phyloP scores from a whole-genome alignment of 208 protist species.

The Leishmania guyanensis region DNA sequence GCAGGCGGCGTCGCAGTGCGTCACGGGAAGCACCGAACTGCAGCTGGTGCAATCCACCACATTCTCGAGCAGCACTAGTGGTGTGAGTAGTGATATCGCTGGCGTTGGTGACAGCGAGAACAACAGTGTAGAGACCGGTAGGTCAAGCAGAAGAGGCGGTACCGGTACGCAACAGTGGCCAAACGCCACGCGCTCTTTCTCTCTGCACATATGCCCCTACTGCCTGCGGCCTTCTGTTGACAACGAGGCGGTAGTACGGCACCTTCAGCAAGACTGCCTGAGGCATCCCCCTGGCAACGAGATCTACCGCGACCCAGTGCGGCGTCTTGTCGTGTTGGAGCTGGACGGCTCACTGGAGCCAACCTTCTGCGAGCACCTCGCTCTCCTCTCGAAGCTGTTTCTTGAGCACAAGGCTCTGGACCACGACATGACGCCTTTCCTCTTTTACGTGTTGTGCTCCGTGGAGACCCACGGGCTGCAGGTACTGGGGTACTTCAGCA shows the following conservation, averaged over 20 bases:
- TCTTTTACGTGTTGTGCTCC: constrained; percentile 98
- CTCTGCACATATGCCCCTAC: constrained; percentile 98
- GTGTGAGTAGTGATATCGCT: neutral
- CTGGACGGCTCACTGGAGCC: constrained; percentile 96
- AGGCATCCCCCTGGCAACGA: constrained; percentile 92
- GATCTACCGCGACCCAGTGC: constrained; percentile 87
- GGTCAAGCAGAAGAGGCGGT: neutral
- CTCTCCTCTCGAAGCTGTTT: constrained; percentile 99
- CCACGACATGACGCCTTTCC: constrained; percentile 99
- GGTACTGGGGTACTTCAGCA: constrained; percentile 99
- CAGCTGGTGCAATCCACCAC: constrained; percentile 36
- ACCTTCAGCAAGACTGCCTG: constrained; percentile 82
- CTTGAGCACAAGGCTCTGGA: constrained; percentile 99
- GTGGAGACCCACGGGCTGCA: constrained; percentile 93
- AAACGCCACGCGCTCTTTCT: constrained; percentile 51
- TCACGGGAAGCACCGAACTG: constrained; percentile 54
- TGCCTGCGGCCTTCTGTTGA: constrained; percentile 96
- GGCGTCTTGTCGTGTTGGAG: constrained; percentile 95
- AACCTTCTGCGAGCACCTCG: constrained; percentile 98
- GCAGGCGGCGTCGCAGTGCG: constrained; percentile 49
- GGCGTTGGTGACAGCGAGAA: neutral
- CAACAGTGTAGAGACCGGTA: neutral
- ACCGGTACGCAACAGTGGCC: constrained; percentile 15
- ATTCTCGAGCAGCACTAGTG: neutral
- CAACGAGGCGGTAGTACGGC: constrained; percentile 75